These are phyloP conservation scores for Chaetomium olivaceum DNA, from an alignment of 2,329 filamentous ascomycete species.

Conservation along the genomic window DNA sequence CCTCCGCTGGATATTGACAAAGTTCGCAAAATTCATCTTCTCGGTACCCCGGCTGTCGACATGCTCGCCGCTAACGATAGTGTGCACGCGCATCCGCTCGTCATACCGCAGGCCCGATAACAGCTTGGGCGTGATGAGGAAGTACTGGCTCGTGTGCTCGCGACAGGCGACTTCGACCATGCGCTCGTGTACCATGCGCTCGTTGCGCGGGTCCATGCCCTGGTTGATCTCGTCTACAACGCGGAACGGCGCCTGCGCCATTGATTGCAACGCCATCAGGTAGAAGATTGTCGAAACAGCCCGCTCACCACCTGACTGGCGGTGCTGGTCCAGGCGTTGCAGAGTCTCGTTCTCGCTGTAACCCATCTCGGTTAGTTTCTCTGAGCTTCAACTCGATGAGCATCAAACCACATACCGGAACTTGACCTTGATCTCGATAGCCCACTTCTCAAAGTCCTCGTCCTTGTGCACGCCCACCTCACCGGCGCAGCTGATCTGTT, in stretches of 20 bases:
- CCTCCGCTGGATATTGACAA: constrained; percentile 30
- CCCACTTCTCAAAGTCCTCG: constrained; percentile 91
- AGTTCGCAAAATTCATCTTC: constrained; percentile 34
- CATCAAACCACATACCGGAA: constrained; percentile 67
- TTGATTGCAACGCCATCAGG: constrained; percentile 93
- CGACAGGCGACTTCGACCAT: constrained; percentile 97
- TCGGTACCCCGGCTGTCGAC: constrained; percentile 42
- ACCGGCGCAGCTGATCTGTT: constrained; percentile 89
- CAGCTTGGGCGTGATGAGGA: constrained; percentile 95
- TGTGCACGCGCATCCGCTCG: constrained; percentile 86
- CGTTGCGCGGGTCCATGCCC: constrained; percentile 98
- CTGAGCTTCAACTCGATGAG: constrained; percentile 18
- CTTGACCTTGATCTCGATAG: constrained; percentile 89
- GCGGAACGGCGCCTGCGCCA: constrained; percentile 92
- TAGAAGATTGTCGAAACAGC: constrained; percentile 98
- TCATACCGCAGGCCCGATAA: constrained; percentile 84
- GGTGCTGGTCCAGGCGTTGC: constrained; percentile 83
- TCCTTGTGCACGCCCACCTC: constrained; percentile 88
- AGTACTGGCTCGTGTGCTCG: constrained; percentile 81
- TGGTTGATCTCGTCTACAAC: constrained; percentile 99
- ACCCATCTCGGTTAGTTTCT: neutral
- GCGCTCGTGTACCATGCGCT: constrained; percentile 95
- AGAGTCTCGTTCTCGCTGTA: constrained; percentile 75
- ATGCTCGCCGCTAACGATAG: constrained; percentile 85
- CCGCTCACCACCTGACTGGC: constrained; percentile 93